Percentiles rank a stretch among this genome's conserved stretches.
Evolutionary conservation across 1,139 yeast genomes (phyloP).

Genomic region (Insectozyma bohioensis): DNA sequence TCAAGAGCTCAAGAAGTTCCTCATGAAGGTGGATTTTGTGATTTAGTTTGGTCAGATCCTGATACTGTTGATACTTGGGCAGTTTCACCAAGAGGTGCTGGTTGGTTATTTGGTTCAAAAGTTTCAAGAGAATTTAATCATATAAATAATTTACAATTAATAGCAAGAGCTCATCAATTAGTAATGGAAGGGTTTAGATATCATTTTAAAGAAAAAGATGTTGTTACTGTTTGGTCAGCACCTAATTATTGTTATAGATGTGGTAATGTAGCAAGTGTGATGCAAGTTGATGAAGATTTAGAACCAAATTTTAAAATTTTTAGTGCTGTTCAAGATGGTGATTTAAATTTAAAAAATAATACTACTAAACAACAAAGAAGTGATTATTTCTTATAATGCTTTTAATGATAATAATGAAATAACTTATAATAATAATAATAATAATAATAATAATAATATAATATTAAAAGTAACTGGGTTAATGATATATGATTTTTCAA

Average conservation of each 20-base stretch:
- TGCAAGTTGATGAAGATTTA: constrained; percentile 87
- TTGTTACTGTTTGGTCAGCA: constrained; percentile 98
- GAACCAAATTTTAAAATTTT: constrained; percentile 91
- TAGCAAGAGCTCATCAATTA: constrained; percentile 96
- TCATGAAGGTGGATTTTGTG: constrained; percentile 98
- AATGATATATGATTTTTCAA: not conserved
- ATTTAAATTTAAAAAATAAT: constrained; percentile 61
- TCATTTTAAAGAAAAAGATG: constrained; percentile 92
- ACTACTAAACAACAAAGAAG: constrained; percentile 75
- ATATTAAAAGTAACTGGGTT: not conserved
- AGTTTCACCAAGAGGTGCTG: constrained; percentile 98
- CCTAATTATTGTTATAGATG: constrained; percentile 98
- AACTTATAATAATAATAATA: too few species aligned
- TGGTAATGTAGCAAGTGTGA: constrained; percentile 97
- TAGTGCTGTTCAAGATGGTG: constrained; percentile 94
- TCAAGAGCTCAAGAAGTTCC: constrained; percentile 99
- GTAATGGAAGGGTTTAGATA: constrained; percentile 98
- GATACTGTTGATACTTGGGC: constrained; percentile 99
- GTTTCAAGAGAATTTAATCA: constrained; percentile 94
- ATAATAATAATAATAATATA: too few species aligned
- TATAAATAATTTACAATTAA: constrained; percentile 79
- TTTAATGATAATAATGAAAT: constrained; percentile 43
- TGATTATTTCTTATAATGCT: constrained; percentile 82
- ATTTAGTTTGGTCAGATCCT: constrained; percentile 96
- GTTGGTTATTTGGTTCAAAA: constrained; percentile 93